phyloP scores from a whole-genome alignment of 305 asterid genomes.

The Striga hermonthica region DNA sequence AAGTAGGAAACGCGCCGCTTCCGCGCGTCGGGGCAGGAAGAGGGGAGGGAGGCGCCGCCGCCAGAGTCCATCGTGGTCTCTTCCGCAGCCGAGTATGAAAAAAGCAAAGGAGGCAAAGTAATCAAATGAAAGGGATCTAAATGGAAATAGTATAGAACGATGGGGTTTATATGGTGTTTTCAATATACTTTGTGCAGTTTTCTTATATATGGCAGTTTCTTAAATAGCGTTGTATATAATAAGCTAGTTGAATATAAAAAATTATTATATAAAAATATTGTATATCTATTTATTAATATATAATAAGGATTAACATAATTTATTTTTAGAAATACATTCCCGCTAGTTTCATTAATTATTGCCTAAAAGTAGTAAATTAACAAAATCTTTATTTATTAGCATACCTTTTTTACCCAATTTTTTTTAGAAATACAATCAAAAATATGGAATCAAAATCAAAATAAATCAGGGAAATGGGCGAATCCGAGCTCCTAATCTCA shows the following conservation, averaged over 20 bases:
- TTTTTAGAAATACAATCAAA: too few relatives aligned
- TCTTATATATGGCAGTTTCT: neutral
- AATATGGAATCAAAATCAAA: too few relatives aligned
- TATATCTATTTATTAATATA: too few relatives aligned
- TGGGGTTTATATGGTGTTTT: neutral
- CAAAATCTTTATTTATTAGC: too few relatives aligned
- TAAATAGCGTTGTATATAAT: neutral
- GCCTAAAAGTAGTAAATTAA: too few relatives aligned
- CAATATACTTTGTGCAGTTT: neutral
- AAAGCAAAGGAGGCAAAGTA: neutral
- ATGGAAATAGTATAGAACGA: neutral
- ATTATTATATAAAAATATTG: too few relatives aligned
- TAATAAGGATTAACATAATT: too few relatives aligned
- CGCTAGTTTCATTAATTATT: too few relatives aligned
- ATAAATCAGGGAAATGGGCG: too few relatives aligned
- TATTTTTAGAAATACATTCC: too few relatives aligned
- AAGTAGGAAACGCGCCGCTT: slow-evolving; percentile 29
- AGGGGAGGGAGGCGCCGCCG: slow-evolving; percentile 10
- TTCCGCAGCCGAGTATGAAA: neutral
- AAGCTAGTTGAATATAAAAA: neutral
- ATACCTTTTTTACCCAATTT: too few relatives aligned
- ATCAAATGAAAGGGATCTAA: neutral
- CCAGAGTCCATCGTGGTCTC: neutral
- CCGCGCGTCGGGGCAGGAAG: slow-evolving; percentile 25
- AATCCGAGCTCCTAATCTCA: too few relatives aligned